Base-by-base conservation (phyloP, 2,329 filamentous ascomycete genomes). In the Diplodia mutila region DNA sequence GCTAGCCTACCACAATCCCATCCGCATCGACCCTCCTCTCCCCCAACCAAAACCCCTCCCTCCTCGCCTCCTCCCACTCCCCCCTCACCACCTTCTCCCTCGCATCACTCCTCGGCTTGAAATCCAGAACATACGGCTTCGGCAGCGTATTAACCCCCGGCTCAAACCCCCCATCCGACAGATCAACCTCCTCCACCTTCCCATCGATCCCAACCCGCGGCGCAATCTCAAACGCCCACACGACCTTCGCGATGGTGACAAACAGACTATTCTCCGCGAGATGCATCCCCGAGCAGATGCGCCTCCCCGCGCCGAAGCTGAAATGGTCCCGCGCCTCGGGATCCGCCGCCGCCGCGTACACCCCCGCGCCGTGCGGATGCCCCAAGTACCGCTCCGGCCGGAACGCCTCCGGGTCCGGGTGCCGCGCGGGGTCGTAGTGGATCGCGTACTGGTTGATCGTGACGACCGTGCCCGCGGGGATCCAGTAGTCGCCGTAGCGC, bases 381-480 rank as follows among this genome's bases (percentile, higher is more conserved):
- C 9, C n/a, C 6, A 65, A 21, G 23, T 65, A 65, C 34, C 61
- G 16, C 49, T 54, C 49, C 4, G 61, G 61, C 14, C 23, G 9
- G 18, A 65, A 65, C 8, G 34, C 32, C 1, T 54, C 23, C 7
- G 78, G 70, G 23, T 81, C 77, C 1, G 70, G 48, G 39, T 70
- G 69, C 1, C 68, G 66, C 1, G 64, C 25, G 2, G 68, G 49
- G 69, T 78, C 74, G 57, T 72, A 73, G 46, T 77, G 73, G 68
- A 77, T 72, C 6, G 61, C 74, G 77, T 78, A 81, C 0, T 74
- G 75, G 55, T 80, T 80, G 51, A 52, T 66, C 34, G 76, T 64
- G 23, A 80, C 69, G 14, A 73, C 72, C 0, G 78, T 74, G 1
- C 74, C 76, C 57, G 78, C 77, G 0, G 79, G 79, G 12, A 81